Base-by-base conservation (phyloP, 1,139 yeast species). In the Hemisphaericaspora xylofermentans region DNA sequence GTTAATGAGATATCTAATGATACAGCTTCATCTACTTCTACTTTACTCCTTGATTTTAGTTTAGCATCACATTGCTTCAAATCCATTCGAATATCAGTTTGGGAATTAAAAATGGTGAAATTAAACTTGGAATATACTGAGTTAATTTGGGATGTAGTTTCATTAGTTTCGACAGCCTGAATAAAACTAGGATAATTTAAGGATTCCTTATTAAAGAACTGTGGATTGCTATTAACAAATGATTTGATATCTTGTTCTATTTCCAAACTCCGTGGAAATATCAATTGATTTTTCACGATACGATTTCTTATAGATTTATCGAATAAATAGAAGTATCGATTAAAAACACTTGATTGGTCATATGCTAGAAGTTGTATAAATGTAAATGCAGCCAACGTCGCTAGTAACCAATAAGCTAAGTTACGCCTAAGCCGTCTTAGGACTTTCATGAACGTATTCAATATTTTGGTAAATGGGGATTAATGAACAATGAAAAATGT, bases 1-100 rank as follows among this genome's bases (percentile, higher is more conserved):
- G 36, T 37, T 19, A 64, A 39, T 3, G 60, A 51, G 2, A 51
- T 48, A 40, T 59, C 59, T 26, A 63, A 43, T 40, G 52, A 49
- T 7, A 36, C 44, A 1, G 66, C 54, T 12, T 50, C 38, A 36
- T 50, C 57, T 16, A 63, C 54, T 17, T 45, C 46, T 2, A 63
- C 43, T 4, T 38, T 35, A 1, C 46, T 35, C 4, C 45, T 37
- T n/a, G 45, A 38, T 30, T 48, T 21, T 6, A 59, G 33, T 12
- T 35, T 13, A 12, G 35, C 18, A 13, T 43, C 39, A 48, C 66
- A 62, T 38, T 49, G 31, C 1, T 44, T 42, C 32, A 56, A 39
- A 26, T 58, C 47, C 33, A 53, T 44, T 16, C 50, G 45, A 7
- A 58, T 56, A 12, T 51, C 39, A 7, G 44, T 42, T 12, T 38